Evolutionary conservation across 495 filamentous ascomycete genomes (phyloP).

Genomic region (Penicillium paradoxum): DNA sequence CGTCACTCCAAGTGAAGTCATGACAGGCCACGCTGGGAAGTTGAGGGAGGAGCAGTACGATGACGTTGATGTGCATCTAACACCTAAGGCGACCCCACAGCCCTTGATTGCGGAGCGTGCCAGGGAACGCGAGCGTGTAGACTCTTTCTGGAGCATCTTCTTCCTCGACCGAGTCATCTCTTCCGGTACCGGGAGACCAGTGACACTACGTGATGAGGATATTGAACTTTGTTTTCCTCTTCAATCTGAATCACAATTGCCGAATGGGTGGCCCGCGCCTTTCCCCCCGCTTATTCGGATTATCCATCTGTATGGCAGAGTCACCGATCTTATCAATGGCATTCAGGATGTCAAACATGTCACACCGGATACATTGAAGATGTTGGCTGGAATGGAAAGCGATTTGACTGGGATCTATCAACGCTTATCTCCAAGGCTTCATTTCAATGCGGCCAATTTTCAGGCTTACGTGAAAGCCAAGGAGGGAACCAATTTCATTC

Average conservation of each 20-base stretch:
- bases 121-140: constrained; percentile 66
- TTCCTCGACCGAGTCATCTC: constrained; percentile 81
- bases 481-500: constrained; percentile 76
- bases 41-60: constrained; percentile 41
- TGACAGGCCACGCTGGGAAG: constrained; percentile 42
- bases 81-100: constrained; percentile 16
- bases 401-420: constrained; percentile 78
- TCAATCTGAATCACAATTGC: constrained; percentile 51
- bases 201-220: constrained; percentile 74
- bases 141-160: constrained; percentile 84
- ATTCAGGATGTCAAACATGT: constrained; percentile 72
- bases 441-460: constrained; percentile 77
- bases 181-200: constrained; percentile 73
- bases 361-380: constrained; percentile 62
- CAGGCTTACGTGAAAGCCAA: constrained; percentile 68
- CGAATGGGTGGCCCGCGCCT: constrained; percentile 63
- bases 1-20: constrained; percentile 48
- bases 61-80: constrained; percentile 28
- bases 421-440: constrained; percentile 61
- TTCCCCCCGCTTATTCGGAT: constrained; percentile 76
- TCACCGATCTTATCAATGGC: constrained; percentile 78
- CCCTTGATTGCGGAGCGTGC: constrained; percentile 40
- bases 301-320: constrained; percentile 76
- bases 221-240: constrained; percentile 73
- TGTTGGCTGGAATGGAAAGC: constrained; percentile 66